Percentiles rank a stretch among this genome's conserved stretches.
Conservation (phyloP, 768 basidiomycete species). For the Boletus barrowsii region DNA sequence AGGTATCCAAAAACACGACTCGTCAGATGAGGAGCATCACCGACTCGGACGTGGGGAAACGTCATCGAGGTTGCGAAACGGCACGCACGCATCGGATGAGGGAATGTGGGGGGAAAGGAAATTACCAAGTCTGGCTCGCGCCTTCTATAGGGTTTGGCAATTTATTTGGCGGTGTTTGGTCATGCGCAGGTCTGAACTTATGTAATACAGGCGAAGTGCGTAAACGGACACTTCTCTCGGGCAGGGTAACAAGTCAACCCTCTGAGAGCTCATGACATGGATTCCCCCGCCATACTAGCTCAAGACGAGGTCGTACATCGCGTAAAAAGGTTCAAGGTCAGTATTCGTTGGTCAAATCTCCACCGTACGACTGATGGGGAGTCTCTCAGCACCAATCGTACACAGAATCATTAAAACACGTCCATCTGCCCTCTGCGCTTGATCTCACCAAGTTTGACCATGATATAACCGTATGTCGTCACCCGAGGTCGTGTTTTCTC, state of each 20-base stretch:
- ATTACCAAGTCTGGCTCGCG: too few relatives aligned
- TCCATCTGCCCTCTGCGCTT: conserved; percentile 69
- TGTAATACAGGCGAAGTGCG: too few relatives aligned
- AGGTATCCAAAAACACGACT: too few relatives aligned
- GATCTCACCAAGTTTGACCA: conserved; percentile 53
- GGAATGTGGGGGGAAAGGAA: too few relatives aligned
- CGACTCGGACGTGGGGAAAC: too few relatives aligned
- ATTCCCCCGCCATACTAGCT: conserved; percentile 1
- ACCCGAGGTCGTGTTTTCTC: neutral
- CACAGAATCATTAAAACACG: conserved; percentile 58
- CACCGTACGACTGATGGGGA: neutral
- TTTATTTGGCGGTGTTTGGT: too few relatives aligned
- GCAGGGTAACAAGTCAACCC: neutral
- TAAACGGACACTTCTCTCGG: too few relatives aligned
- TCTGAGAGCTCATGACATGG: conserved; percentile 9
- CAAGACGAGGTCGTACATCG: conserved; percentile 31
- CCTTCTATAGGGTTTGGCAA: too few relatives aligned
- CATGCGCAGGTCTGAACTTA: too few relatives aligned
- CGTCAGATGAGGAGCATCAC: too few relatives aligned
- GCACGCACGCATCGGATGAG: too few relatives aligned
- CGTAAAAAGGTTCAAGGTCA: conserved; percentile 52
- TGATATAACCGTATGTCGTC: conserved; percentile 48
- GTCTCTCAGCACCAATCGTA: conserved; percentile 67
- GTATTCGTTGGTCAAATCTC: neutral
- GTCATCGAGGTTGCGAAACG: too few relatives aligned